These are phyloP conservation scores for Nemophila menziesii DNA, from an alignment of 257 asterid genomes.

Conservation along the genomic window DNA sequence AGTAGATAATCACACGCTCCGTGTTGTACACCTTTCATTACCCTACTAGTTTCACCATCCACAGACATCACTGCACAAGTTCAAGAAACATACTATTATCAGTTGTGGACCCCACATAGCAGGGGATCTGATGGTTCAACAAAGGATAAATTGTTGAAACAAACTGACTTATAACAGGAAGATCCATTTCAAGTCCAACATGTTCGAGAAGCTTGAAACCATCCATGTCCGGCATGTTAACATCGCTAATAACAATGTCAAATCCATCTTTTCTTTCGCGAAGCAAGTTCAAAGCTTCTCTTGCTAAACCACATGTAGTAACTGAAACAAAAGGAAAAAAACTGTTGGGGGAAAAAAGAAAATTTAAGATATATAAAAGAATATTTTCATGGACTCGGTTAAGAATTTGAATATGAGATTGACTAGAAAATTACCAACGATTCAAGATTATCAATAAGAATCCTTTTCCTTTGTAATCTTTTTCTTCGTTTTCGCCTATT, in stretches of 20 bases:
- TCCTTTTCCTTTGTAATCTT: neutral
- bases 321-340: constrained; percentile 39
- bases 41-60: constrained; percentile 67
- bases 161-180: constrained; percentile 79
- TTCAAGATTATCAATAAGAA: too few relatives aligned
- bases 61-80: constrained; percentile 62
- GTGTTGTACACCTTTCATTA: constrained; percentile 71
- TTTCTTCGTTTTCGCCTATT: too few relatives aligned
- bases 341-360: constrained; percentile 8
- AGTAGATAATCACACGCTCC: constrained; percentile 86
- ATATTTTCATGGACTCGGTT: neutral
- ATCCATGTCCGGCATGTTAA: constrained; percentile 98
- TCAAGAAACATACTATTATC: neutral
- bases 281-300: constrained; percentile 65
- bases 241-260: constrained; percentile 90
- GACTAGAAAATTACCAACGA: neutral
- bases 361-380: too few relatives aligned
- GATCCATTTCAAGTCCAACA: constrained; percentile 95
- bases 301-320: constrained; percentile 62
- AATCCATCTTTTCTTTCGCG: constrained; percentile 74
- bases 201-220: constrained; percentile 93
- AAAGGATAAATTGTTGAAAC: neutral
- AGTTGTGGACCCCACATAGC: too few relatives aligned
- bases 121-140: neutral
- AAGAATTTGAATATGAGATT: neutral